A percentile compares a stretch with the other conserved stretches of the same genome.
Conservation (phyloP, 208 protist species). For the Trichomonas vaginalis region DNA sequence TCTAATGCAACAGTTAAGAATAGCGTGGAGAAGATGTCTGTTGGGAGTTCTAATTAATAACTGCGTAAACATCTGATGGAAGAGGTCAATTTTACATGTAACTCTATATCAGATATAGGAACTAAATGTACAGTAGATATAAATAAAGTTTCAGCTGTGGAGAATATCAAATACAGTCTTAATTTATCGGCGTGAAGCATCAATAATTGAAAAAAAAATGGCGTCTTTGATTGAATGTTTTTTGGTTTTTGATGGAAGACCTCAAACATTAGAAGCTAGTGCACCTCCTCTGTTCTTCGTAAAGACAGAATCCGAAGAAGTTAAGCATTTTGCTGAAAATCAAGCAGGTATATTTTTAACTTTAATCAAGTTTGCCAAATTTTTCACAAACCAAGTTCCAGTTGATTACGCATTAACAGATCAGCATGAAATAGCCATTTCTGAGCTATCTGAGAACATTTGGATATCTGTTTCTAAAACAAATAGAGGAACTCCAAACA, state of each 20-base stretch:
- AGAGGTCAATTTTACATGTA: too few species aligned
- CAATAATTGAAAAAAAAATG: too few species aligned
- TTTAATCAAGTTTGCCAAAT: not conserved
- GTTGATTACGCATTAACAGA: not conserved
- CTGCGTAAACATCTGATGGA: too few species aligned
- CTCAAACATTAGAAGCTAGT: not conserved
- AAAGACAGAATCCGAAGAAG: not conserved
- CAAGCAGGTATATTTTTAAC: not conserved
- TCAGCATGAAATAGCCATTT: not conserved
- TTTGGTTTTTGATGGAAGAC: not conserved
- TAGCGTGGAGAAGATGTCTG: too few species aligned
- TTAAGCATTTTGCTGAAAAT: not conserved
- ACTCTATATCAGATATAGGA: too few species aligned
- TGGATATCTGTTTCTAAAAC: not conserved
- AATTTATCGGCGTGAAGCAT: too few species aligned
- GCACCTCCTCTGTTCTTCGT: not conserved
- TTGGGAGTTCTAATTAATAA: too few species aligned
- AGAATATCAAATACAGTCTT: too few species aligned
- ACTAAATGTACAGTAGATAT: too few species aligned
- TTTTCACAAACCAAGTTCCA: not conserved
- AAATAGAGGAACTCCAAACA: not conserved
- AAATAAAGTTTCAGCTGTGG: too few species aligned
- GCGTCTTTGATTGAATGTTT: not conserved
- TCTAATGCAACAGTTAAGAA: too few species aligned
- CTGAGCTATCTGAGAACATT: not conserved